Base-by-base conservation (phyloP, 2,329 filamentous ascomycete species). In the Thyridium curvatum region DNA sequence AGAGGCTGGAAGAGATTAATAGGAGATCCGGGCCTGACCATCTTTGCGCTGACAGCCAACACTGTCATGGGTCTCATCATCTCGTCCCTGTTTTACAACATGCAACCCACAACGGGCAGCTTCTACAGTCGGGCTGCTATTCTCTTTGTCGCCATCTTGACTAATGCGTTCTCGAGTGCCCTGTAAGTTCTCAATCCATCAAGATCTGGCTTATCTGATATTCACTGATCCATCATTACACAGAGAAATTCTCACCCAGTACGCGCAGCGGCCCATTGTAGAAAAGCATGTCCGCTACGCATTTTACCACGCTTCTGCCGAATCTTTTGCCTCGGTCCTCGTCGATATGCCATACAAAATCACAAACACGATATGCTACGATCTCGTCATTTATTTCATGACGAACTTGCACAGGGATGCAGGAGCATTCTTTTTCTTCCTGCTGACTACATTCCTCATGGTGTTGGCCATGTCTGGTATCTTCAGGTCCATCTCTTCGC, bases 391-490 rank as follows among this genome's bases (percentile, higher is more conserved):
- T 12, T 72, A 72, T 45, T 72, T 72, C 47, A 70, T 71, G 67
- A 62, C 65, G 3, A 60, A 66, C 8, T 52, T 72, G 1, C 59
- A 62, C 13, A 57, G 65, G 14, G 62, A 66, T 17, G 55, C 68
- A 4, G 66, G 66, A 2, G 49, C 59, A 2, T 72, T 70, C 54
- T 72, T 71, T 52, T 69, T 63, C 49, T 72, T 65, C 50, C 50
- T 62, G 12, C 44, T 72, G 0, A 53, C 71, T 18, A 62, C 65
- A 3, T 66, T 82, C 52, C 57, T 70, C 31, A 69, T 71, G 17
- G 79, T 75, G 0, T 52, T 83, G 43, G 69, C 71, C 40, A 82
- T 83, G 79, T 80, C 74, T 34, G 80, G 79, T 66, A 60, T 83
- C 41, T 83, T 83, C 60, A 47, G n/a, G n/a, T 16, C n/a, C 12